Evolutionary conservation across 225 moss, liverwort and hornwort species (phyloP), one percentile per base, ranked within the genome.

Genomic region (Thuidium tamariscinum): DNA sequence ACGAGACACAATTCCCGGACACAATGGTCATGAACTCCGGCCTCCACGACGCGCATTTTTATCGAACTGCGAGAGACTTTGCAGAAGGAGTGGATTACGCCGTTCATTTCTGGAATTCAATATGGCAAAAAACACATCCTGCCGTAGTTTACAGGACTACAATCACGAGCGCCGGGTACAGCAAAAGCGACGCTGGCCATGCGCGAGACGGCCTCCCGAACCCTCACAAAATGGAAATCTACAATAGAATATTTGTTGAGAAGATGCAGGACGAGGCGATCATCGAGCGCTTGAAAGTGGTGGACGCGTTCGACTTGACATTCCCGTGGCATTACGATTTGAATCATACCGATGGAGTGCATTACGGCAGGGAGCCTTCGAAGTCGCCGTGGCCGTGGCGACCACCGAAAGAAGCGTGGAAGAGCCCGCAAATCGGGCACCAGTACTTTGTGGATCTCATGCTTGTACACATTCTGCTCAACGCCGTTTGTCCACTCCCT

Each of bases 21-120:
- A 93, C 94, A 21, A 81, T 96, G 87, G 90, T 95, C 65, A 92
- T 96, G 95, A 95, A 96, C 51, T 96, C 96, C 30, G 95, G 96
- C 16, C 88, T 96, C 30, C 94, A 93, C 67, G 93, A 96, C 86
- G 92, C 93, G 52, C 94, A 94, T 65, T 95, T 83, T 86, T 95
- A 89, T 71, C 52, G 46, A 16, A 79, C 25, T 15, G 72, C 89
- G 44, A 78, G 69, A 30, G 88, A 85, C 0, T 96, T 90, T 32
- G 93, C 94, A 3, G 63, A 92, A 19, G 96, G 94, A 32, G 92
- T 96, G 26, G 91, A 95, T 10, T 87, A 91, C 81, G 93, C 93
- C 59, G 68, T 91, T 49, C 61, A 57, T 2, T 95, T 95, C 71
- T 94, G 95, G 94, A 89, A 89, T 20, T 68, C 71, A 16, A 66